Evolutionary conservation across 1,284 basidiomycete genomes (phyloP), one percentile per base, ranked within the genome.

Genomic region (Ceratobasidium theobromae): DNA sequence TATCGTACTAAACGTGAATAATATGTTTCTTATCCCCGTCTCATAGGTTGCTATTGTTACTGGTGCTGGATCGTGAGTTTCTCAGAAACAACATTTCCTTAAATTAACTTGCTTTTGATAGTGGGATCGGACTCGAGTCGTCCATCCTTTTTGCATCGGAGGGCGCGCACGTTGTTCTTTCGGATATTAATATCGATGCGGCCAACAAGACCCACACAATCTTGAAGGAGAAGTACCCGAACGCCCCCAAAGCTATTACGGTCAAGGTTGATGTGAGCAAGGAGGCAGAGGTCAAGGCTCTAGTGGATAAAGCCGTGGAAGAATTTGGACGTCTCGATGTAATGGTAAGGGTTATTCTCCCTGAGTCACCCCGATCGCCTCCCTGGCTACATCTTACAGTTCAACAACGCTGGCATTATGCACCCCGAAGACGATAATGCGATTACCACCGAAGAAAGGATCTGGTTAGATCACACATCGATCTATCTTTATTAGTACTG

Each of bases 331-430:
- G 96, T 65, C 80, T 98, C 71, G 95, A 98, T 75, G 82, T 98
- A 66, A 89, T 98, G 87, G 93, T 94, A 72, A 73, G 85, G 28
- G 23, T 33, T 33, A 16, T 27, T 38, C 49, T 45, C 57, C 27
- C 57, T 2, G 68, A 49, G 67, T 27, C n/a, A n/a, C n/a, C n/a
- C n/a, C n/a, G n/a, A 48, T 54, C 11, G 3, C 23, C 28, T 16
- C 38, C 23, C 46, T 53, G 27, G 41, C 16, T 51, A 30, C 5
- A 51, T 9, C 14, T 4, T 54, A 3, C 38, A 91, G 91, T 94
- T 93, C 77, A 94, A 95, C 77, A 95, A 95, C 74, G 93, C 93
- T 55, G 92, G 91, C 16, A 95, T 98, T 74, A 98, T 98, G 95
- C 95, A 97, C 76, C 88, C 93, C 11, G 85, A 81, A 23, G 95